Evolutionary conservation across 1,284 basidiomycete genomes (phyloP).

Genomic region (Sanghuangporus baumii): DNA sequence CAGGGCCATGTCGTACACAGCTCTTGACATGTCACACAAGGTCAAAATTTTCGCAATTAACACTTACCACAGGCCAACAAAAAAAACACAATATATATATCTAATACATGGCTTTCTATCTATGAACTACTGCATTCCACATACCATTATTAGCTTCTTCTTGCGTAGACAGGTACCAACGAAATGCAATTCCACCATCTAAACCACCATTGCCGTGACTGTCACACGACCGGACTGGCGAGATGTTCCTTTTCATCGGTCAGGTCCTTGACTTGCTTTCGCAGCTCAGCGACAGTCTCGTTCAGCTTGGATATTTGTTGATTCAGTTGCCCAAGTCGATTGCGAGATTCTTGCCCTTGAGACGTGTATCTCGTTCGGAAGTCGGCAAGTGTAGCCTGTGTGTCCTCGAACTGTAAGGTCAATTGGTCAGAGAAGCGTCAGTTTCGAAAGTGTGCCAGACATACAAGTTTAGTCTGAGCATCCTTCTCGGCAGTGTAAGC

Average conservation of each 20-base stretch:
- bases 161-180: too few relatives aligned
- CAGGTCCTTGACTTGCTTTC: conserved; percentile 26
- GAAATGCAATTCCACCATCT: too few relatives aligned
- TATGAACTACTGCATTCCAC: too few relatives aligned
- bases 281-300: conserved; percentile 24
- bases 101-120: too few relatives aligned
- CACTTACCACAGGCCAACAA: too few relatives aligned
- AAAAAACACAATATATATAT: too few relatives aligned
- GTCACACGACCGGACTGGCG: conserved; percentile 20
- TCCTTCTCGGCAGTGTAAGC: conserved; percentile 32
- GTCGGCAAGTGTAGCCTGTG: conserved; percentile 26
- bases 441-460: conserved; percentile 27
- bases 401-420: conserved; percentile 28
- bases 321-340: conserved; percentile 28
- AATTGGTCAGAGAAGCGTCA: not conserved
- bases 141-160: too few relatives aligned
- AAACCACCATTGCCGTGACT: too few relatives aligned
- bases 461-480: conserved; percentile 27
- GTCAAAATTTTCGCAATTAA: too few relatives aligned
- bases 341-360: conserved; percentile 22
- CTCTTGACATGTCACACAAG: too few relatives aligned
- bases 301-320: conserved; percentile 35
- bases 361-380: conserved; percentile 30
- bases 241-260: conserved; percentile 31
- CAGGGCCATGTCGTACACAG: too few relatives aligned